Base-by-base conservation (phyloP, 2,329 filamentous ascomycete genomes). In the Botryotinia convoluta region DNA sequence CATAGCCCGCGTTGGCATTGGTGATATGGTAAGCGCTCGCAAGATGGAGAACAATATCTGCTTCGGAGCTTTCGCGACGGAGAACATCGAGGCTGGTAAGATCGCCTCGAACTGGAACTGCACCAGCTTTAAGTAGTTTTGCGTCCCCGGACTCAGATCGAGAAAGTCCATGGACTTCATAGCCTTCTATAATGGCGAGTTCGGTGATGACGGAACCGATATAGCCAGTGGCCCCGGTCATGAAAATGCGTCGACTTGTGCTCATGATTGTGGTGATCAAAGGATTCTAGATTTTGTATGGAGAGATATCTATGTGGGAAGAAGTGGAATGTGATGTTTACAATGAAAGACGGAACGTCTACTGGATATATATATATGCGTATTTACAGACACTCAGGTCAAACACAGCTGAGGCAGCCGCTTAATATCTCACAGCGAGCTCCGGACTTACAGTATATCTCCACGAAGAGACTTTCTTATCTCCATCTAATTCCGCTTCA, bases 11-110 rank as follows among this genome's bases (percentile, higher is more conserved):
- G 62, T 18, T 12, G 18, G 22, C 20, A 8, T 77, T 76, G 54
- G 77, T 78, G 61, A 79, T 75, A 67, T 82, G 80, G 7, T 59
- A 69, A 29, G 82, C 76, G 70, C 81, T 79, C 6, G 83, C 85
- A 9, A 86, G 80, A 74, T 84, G 83, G 7, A 86, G 77, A 10
- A 86, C 82, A n/a, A 81, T 77, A 72, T 86, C 84, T 9, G 84
- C 83, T 16, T 78, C 73, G n/a, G 80, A 74, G 64, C 81, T 81
- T 75, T 85, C 82, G 22, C 74, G 44, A 3, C 79, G 79, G 7
- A 87, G 80, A 3, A 84, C 75, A 35, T 83, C 81, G 57, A 83
- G 79, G 16, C 82, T 78, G 4, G 74, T 74, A 4, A 86, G 81
- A 75, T 83, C 81, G 2, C 84, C 85, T 44, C 83, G 81, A 7